Base-by-base conservation (phyloP, 1,139 yeast species). In the Geotrichum siamense region DNA sequence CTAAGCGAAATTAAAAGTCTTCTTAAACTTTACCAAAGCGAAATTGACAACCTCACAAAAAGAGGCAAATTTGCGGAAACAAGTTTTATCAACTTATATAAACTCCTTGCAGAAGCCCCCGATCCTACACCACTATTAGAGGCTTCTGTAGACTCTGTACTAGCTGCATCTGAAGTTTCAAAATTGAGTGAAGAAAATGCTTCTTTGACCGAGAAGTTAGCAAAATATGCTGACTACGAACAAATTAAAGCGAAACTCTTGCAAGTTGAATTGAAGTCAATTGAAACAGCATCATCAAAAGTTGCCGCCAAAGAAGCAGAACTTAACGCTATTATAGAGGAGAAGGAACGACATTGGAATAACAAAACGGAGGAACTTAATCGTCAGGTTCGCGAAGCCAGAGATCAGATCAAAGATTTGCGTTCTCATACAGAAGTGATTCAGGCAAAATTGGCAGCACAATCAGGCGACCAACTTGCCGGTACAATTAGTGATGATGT, bases 91-190 rank as follows among this genome's bases (percentile, higher is more conserved):
- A 79, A 79, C 19, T 69, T 85, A 22, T 89, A 89, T 65, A 70
- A 87, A 48, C 68, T 76, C 21, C 67, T 91, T 12, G 85, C 87
- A 2, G 96, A 89, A 58, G 91, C 94, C 0, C 96, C 97, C 0
- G 96, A 91, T 63, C 97, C 97, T 2, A 75, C 74, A 49, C 94
- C 96, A 2, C 64, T 89, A 38, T 66, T 89, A 47, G 86, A 83
- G 55, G 73, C 76, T 29, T 77, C 93, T 2, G 63, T 83, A 27
- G 85, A 82, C 45, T 75, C 85, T 2, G 79, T 82, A n/a, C 63
- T 72, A 10, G 74, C 75, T 28, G 70, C 74, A 1, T 69, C 75
- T 12, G 87, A 84, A 47, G 65, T 74, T 2, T 73, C 72, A 1
- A 64, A 65, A 10, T 62, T 82, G 42, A 70, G 72, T 50, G 65